Base-by-base conservation (phyloP, 1,139 yeast genomes). In the Taphrina betulina region DNA sequence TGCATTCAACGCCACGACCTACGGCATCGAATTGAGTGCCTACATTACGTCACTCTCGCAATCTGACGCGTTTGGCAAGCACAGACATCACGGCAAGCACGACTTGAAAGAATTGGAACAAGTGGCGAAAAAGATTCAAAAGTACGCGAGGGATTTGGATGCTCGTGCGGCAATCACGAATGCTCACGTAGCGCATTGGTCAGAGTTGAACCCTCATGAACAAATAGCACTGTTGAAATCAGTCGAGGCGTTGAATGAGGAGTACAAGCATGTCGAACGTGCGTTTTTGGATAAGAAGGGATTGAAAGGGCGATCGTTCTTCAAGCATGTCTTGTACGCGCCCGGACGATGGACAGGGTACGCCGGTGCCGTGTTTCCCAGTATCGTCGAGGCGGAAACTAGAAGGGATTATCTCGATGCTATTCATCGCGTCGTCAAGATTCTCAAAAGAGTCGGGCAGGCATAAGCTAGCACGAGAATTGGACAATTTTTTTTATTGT, bases 271-370 rank as follows among this genome's bases (percentile, higher is more conserved):
- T 66, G 77, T 80, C 61, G 96, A 89, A 68, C 77, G 92, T 64
- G 72, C 75, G 61, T 85, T 88, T 69, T 69, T 85, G 56, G 73
- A 78, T 65, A 72, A 76, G 28, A 71, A 77, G 2, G 96, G 96
- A 2, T 77, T 88, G 54, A 78, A 76, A 28, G 74, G 73, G 34
- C 78, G 96, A 65, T 73, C 78, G n/a, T 88, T 95, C 95, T 89
- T 83, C 72, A 86, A 83, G 71, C 95, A 89, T 70, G 77, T 85
- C 60, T 80, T 86, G 2, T 87, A 78, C 68, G 95, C 95, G 2
- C 82, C 92, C 54, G 95, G 95, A 2, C 19, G 36, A 8, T 38
- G 51, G 57, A 45, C 41, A 2, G 46, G 45, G 19, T 37, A 35
- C 28, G 50, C 37, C 35, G 46, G 54, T 14, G 46, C 26, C 19